Percentiles rank a stretch among this genome's conserved stretches.
Evolutionary conservation across 2,329 filamentous ascomycete species (phyloP).

Genomic region (Neonectria neomacrospora): DNA sequence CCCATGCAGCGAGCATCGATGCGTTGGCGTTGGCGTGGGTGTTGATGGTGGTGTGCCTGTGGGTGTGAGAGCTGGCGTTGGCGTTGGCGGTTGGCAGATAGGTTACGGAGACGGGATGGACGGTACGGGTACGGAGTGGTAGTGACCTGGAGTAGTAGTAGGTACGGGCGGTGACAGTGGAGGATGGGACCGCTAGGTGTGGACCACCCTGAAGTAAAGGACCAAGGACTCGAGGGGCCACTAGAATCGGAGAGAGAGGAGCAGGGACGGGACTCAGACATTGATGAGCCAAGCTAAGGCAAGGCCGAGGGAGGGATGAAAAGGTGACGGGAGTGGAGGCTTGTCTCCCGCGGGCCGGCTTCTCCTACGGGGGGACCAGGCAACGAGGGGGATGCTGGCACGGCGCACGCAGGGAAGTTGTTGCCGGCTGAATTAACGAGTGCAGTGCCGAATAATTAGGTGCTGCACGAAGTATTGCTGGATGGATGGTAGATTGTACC

Average conservation of each 20-base stretch:
- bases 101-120: slow-evolving; percentile 16
- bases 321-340: slow-evolving; percentile 20
- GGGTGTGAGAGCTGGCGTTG: slow-evolving; percentile 50
- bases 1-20: slow-evolving; percentile 61
- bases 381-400: slow-evolving; percentile 34
- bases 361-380: slow-evolving; percentile 26
- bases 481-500: neutral
- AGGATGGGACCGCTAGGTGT: slow-evolving; percentile 10
- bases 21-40: slow-evolving; percentile 53
- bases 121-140: slow-evolving; percentile 15
- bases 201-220: slow-evolving; percentile 8
- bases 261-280: neutral
- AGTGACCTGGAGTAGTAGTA: slow-evolving; percentile 11
- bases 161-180: slow-evolving; percentile 10
- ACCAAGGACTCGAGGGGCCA: slow-evolving; percentile 10
- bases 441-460: slow-evolving; percentile 12
- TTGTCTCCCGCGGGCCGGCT: slow-evolving; percentile 24
- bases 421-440: slow-evolving; percentile 13
- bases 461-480: neutral
- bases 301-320: slow-evolving; percentile 14
- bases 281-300: slow-evolving; percentile 5
- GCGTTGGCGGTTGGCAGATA: slow-evolving; percentile 29
- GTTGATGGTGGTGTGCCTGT: slow-evolving; percentile 25
- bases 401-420: slow-evolving; percentile 13
- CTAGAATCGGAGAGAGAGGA: slow-evolving; percentile 10